phyloP scores from a whole-genome alignment of 2,329 filamentous ascomycete species.

The Aspergillus bombycis region DNA sequence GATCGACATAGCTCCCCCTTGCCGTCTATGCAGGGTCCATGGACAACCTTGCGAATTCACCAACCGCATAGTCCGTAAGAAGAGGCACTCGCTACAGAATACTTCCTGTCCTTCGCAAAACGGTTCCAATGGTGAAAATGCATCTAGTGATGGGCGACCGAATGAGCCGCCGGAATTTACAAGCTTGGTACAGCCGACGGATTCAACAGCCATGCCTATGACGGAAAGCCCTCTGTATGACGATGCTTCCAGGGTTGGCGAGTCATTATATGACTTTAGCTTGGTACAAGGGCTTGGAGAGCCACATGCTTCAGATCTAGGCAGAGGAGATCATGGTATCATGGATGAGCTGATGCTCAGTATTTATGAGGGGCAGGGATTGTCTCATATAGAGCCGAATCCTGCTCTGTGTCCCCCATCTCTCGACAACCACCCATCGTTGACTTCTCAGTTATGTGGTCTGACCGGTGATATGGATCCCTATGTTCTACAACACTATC shows the following conservation, averaged over 20 bases:
- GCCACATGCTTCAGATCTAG: not conserved
- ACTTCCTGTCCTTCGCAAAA: not conserved
- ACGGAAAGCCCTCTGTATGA: not conserved
- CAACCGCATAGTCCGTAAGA: not conserved
- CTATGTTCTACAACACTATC: conserved; percentile 8
- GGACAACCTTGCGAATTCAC: conserved; percentile 9
- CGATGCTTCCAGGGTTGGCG: not conserved
- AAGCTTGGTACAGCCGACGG: not conserved
- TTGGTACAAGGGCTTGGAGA: not conserved
- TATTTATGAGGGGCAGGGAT: not conserved
- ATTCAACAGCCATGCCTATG: not conserved
- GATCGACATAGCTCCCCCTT: conserved; percentile 8
- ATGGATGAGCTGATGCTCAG: not conserved
- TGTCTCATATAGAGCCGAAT: not conserved
- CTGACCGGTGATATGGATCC: conserved; percentile 12
- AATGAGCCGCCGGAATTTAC: not conserved
- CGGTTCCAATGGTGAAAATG: not conserved
- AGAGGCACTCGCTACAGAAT: not conserved
- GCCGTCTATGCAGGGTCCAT: conserved; percentile 5
- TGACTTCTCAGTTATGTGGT: conserved; percentile 6
- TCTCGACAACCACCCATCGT: not conserved
- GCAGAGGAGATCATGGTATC: not conserved
- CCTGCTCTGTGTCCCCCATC: not conserved
- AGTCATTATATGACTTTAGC: not conserved
- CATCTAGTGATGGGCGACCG: not conserved